A percentile compares a stretch with the other conserved stretches of the same genome.
phyloP scores from a whole-genome alignment of 768 basidiomycete genomes.

The Rhizopogon roseolus region DNA sequence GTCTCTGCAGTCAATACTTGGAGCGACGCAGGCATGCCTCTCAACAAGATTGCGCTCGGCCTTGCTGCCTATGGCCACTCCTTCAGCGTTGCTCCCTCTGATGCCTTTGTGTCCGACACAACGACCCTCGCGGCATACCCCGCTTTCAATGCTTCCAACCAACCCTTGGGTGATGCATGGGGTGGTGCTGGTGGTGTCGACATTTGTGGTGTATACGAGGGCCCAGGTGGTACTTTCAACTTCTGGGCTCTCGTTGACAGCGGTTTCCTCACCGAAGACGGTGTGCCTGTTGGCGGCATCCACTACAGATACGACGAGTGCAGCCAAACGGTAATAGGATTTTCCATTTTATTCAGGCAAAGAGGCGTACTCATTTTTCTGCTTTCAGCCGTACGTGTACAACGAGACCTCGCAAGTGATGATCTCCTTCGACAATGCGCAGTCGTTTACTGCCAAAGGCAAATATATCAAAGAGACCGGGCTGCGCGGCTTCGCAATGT shows the following conservation, averaged over 20 bases:
- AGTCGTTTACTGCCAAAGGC: conserved; percentile 60
- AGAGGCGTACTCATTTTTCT: neutral
- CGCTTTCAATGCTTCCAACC: conserved; percentile 37
- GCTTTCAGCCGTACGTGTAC: conserved; percentile 60
- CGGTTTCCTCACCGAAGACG: conserved; percentile 42
- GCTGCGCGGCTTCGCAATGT: conserved; percentile 65
- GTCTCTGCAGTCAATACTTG: conserved; percentile 67
- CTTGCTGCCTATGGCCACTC: conserved; percentile 82
- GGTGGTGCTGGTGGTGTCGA: conserved; percentile 44
- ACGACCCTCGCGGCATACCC: conserved; percentile 43
- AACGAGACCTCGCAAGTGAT: conserved; percentile 49
- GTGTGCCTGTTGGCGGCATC: conserved; percentile 37
- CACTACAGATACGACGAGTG: conserved; percentile 55
- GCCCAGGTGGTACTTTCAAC: conserved; percentile 49
- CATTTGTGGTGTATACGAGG: conserved; percentile 45
- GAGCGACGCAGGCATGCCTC: conserved; percentile 73
- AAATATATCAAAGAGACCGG: conserved; percentile 46
- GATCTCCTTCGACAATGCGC: conserved; percentile 61
- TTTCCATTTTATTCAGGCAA: too few relatives aligned
- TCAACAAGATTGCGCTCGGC: conserved; percentile 67
- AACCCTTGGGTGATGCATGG: conserved; percentile 55
- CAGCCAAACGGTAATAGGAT: conserved; percentile 58
- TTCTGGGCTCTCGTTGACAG: conserved; percentile 57
- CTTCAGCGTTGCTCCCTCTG: conserved; percentile 37
- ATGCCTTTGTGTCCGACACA: conserved; percentile 29